Conservation (phyloP, 345 rosid genomes). For the Angophora floribunda region DNA sequence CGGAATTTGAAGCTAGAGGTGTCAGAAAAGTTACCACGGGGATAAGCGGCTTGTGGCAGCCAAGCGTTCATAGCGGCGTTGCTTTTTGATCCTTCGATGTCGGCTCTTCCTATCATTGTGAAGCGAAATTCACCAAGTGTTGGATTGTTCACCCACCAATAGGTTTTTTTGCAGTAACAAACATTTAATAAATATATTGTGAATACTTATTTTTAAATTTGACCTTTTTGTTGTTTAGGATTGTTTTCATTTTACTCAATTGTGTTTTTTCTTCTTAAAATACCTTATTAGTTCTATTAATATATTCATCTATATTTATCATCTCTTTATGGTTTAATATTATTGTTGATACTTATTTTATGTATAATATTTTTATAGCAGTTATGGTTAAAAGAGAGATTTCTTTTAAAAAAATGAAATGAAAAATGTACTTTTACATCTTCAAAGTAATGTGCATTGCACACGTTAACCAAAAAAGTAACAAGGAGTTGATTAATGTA, state of each 20-base stretch:
- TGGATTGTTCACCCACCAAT: too few relatives aligned
- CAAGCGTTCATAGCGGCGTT: too few relatives aligned
- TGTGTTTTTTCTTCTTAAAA: too few relatives aligned
- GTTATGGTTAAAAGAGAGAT: background rate
- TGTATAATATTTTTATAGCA: background rate
- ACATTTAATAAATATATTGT: background rate
- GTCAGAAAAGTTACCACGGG: constrained; percentile 21
- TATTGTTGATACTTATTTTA: too few relatives aligned
- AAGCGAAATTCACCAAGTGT: too few relatives aligned
- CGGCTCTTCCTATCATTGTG: too few relatives aligned
- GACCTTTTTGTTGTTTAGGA: background rate
- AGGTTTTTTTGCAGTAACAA: background rate
- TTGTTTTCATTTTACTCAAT: background rate
- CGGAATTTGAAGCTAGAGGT: constrained; percentile 7
- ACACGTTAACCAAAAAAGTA: background rate
- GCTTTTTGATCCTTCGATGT: too few relatives aligned
- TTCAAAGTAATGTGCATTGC: background rate
- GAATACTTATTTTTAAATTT: background rate
- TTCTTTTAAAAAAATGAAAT: background rate
- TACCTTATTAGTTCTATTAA: too few relatives aligned
- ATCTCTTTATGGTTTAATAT: background rate
- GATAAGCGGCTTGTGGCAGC: constrained; percentile 14
- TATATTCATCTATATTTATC: too few relatives aligned
- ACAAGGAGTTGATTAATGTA: background rate
- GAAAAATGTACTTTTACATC: background rate